A percentile compares a stretch with the other conserved stretches of the same genome.
phyloP scores from a whole-genome alignment of 257 asterid genomes.

The Penstemon barbatus region DNA sequence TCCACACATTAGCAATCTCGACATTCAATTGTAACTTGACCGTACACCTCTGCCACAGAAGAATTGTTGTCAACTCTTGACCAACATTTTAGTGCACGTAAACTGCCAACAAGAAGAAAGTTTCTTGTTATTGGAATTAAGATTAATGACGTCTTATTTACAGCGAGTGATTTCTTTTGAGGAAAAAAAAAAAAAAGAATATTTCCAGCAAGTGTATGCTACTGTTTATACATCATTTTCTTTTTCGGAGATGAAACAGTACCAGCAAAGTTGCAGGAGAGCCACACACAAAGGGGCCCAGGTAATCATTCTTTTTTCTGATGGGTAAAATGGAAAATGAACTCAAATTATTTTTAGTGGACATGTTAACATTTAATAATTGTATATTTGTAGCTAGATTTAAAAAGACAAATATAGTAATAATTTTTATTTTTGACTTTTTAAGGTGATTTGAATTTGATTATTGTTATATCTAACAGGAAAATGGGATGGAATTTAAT shows the following conservation, averaged over 20 bases:
- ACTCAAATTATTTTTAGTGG: slow-evolving; percentile 15
- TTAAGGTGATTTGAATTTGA: no score
- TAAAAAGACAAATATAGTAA: no score
- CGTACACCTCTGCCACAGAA: no score
- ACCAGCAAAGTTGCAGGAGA: slow-evolving; percentile 35
- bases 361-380: neutral
- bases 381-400: neutral
- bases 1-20: no score
- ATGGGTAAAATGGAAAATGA: slow-evolving; percentile 21
- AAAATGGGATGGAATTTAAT: no score
- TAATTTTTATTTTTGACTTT: no score
- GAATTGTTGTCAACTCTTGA: no score
- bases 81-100: no score
- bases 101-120: no score
- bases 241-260: slow-evolving; percentile 15
- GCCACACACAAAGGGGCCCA: slow-evolving; percentile 31
- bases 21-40: no score
- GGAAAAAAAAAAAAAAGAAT: neutral
- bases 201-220: slow-evolving; percentile 19
- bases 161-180: neutral
- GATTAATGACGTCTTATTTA: neutral
- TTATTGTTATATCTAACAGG: no score
- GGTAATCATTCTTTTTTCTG: slow-evolving; percentile 30
- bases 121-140: neutral
- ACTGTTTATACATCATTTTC: slow-evolving; percentile 14